Conservation (phyloP, 2,329 filamentous ascomycete genomes). For the Penicillium sp. region DNA sequence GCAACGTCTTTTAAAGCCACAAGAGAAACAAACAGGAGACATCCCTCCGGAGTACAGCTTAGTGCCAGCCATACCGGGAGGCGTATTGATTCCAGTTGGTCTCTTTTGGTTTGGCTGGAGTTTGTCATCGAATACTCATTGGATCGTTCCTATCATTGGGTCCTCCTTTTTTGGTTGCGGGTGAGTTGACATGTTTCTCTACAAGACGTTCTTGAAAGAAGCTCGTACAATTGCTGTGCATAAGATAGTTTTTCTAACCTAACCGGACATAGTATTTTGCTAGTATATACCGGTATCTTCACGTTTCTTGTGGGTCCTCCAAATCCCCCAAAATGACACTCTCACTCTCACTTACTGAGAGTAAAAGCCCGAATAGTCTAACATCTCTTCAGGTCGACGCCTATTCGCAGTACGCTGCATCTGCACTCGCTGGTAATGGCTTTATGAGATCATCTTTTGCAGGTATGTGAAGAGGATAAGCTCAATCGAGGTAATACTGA, state of each 20-base stretch:
- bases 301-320: constrained; percentile 63
- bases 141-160: constrained; percentile 67
- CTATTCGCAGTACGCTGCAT: constrained; percentile 71
- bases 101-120: constrained; percentile 89
- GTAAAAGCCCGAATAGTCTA: no score
- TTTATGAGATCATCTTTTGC: constrained; percentile 66
- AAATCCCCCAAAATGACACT: constrained; percentile 62
- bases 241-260: neutral
- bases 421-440: constrained; percentile 72
- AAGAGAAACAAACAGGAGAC: constrained; percentile 37
- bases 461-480: neutral
- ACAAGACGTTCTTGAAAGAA: no score
- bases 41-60: constrained; percentile 84
- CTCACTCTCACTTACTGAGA: no score
- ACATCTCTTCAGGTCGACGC: constrained; percentile 48
- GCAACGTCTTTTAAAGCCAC: constrained; percentile 2
- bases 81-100: constrained; percentile 72
- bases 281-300: constrained; percentile 5
- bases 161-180: constrained; percentile 2
- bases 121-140: constrained; percentile 69
- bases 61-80: constrained; percentile 70
- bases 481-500: neutral
- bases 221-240: no score
- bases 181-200: neutral
- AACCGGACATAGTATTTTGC: neutral